A percentile compares a stretch with the other conserved stretches of the same genome.
These are phyloP conservation scores for Pelargonium citronellum DNA, from an alignment of 441 rosid genomes.

Conservation along the genomic window DNA sequence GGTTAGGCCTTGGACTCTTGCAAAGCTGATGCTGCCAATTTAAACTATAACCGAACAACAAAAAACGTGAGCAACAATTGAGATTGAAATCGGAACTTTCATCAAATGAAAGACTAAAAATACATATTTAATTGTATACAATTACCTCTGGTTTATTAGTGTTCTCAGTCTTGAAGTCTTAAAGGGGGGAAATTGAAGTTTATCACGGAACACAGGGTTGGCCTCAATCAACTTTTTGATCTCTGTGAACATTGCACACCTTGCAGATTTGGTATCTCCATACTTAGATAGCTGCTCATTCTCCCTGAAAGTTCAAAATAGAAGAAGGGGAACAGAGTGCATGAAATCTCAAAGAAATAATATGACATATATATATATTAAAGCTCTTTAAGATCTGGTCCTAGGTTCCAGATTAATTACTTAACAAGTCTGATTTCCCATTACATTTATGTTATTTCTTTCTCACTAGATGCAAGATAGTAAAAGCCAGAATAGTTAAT, in stretches of 20 bases:
- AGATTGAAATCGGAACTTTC: constrained; percentile 5
- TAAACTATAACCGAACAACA: constrained; percentile 40
- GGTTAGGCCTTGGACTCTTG: constrained; percentile 69
- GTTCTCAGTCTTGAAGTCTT: constrained; percentile 68
- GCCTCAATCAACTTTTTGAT: constrained; percentile 75
- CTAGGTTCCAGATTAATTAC: not conserved
- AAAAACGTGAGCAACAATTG: constrained; percentile 11
- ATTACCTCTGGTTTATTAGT: constrained; percentile 69
- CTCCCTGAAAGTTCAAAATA: constrained; percentile 40
- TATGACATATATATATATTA: not conserved
- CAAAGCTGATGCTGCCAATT: constrained; percentile 86
- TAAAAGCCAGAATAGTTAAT: not conserved
- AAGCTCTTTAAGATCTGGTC: not conserved
- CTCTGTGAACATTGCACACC: constrained; percentile 66
- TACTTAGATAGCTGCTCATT: constrained; percentile 72
- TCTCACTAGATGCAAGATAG: not conserved
- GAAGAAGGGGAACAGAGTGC: constrained; percentile 7
- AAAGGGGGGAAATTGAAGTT: constrained; percentile 70
- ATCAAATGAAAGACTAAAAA: constrained; percentile 7
- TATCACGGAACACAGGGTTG: constrained; percentile 78
- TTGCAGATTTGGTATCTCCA: constrained; percentile 70
- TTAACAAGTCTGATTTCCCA: not conserved
- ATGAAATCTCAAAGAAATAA: not conserved
- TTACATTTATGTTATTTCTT: not conserved
- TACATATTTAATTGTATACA: constrained; percentile 8